phyloP scores from a whole-genome alignment of 768 basidiomycete species.

The Pleurotus tuoliensis region DNA sequence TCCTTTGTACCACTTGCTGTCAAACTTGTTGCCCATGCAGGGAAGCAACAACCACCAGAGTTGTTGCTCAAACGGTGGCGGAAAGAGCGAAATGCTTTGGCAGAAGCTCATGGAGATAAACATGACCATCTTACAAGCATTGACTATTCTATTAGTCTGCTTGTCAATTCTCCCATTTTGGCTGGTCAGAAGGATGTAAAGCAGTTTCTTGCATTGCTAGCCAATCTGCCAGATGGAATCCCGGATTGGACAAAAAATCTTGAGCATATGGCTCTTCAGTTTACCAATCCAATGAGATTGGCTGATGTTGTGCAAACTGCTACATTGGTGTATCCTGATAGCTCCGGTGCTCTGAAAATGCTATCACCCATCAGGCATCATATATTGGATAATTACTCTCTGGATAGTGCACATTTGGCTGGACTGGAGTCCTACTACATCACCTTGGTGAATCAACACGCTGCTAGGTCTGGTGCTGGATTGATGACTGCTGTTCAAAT shows the following conservation, averaged over 20 bases:
- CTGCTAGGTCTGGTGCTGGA: neutral
- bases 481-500: constrained; percentile 1
- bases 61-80: constrained; percentile 8
- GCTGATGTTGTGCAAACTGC: constrained; percentile 7
- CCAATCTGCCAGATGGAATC: constrained; percentile 2
- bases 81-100: constrained; percentile 4
- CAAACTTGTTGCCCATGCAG: constrained; percentile 26
- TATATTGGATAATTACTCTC: neutral
- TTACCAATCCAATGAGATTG: neutral
- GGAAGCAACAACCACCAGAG: constrained; percentile 8
- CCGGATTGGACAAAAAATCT: constrained; percentile 4
- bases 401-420: neutral
- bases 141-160: constrained; percentile 6
- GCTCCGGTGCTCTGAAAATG: constrained; percentile 5
- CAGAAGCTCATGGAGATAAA: neutral
- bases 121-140: constrained; percentile 5
- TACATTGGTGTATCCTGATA: constrained; percentile 4
- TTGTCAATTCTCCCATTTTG: constrained; percentile 7
- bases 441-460: constrained; percentile 1
- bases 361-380: constrained; percentile 5
- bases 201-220: constrained; percentile 2
- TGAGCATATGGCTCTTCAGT: neutral
- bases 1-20: constrained; percentile 29
- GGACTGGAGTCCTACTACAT: constrained; percentile 4
- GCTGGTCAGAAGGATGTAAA: constrained; percentile 1